phyloP scores from a whole-genome alignment of 805 yeast genomes.

The Zygotorulaspora chibaensis region DNA sequence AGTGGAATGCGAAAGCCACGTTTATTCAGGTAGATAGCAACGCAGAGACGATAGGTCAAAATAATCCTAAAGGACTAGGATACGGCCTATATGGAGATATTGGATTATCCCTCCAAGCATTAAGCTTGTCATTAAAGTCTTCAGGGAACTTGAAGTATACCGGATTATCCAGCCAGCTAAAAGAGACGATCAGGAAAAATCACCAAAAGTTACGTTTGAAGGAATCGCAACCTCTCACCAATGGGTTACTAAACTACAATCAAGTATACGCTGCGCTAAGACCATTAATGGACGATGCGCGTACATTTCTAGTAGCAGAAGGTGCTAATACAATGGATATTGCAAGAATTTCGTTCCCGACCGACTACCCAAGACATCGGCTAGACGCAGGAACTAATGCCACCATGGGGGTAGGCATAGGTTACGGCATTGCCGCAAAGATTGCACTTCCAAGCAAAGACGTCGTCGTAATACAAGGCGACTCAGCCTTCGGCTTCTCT shows the following conservation, averaged over 20 bases:
- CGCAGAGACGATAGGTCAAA: conserved; percentile 50
- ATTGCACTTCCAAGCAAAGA: conserved; percentile 40
- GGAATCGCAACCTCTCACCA: conserved; percentile 24
- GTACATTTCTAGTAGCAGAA: conserved; percentile 50
- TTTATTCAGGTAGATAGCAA: conserved; percentile 56
- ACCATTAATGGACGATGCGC: conserved; percentile 35
- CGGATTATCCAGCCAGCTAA: conserved; percentile 13
- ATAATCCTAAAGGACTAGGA: conserved; percentile 34
- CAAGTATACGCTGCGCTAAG: conserved; percentile 50
- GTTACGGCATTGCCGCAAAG: conserved; percentile 64
- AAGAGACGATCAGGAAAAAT: conserved; percentile 18
- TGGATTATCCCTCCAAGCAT: conserved; percentile 37
- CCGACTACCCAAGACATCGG: conserved; percentile 48
- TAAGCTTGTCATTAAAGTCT: conserved; percentile 28
- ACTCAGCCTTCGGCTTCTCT: conserved; percentile 73
- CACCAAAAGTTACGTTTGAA: conserved; percentile 29
- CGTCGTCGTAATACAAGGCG: conserved; percentile 64
- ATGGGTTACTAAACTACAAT: conserved; percentile 43
- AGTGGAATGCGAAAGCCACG: conserved; percentile 42
- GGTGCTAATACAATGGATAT: conserved; percentile 80
- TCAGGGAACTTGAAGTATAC: conserved; percentile 7
- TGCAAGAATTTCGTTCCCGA: conserved; percentile 57
- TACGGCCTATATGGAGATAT: conserved; percentile 57
- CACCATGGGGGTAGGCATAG: conserved; percentile 73
- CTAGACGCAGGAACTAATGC: conserved; percentile 75